Conservation (phyloP, 2,329 filamentous ascomycete species). For the Microdochium trichocladiopsis region DNA sequence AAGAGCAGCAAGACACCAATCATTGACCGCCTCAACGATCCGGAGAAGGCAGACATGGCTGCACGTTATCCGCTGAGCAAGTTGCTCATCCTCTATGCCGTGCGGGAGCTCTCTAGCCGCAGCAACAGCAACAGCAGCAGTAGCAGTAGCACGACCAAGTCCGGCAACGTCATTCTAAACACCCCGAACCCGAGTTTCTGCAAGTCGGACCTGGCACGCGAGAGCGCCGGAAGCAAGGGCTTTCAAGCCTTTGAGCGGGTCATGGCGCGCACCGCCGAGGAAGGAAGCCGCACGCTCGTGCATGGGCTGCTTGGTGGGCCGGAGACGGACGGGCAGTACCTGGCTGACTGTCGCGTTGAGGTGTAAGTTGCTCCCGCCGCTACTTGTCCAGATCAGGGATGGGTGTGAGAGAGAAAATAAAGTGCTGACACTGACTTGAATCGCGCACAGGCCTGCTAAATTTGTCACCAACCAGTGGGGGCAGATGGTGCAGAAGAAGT, state of each 20-base stretch:
- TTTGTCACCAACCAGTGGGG: slow-evolving; percentile 24
- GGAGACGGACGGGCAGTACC: slow-evolving; percentile 24
- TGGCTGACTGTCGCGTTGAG: slow-evolving; percentile 22
- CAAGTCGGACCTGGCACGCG: slow-evolving; percentile 21
- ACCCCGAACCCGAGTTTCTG: slow-evolving; percentile 33
- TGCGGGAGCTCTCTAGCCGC: slow-evolving; percentile 19
- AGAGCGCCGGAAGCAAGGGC: slow-evolving; percentile 3
- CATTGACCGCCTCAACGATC: slow-evolving; percentile 21
- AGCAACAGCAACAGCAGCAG: slow-evolving; percentile 4
- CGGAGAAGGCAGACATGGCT: slow-evolving; percentile 15
- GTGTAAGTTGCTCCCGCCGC: slow-evolving; percentile 10
- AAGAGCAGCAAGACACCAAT: slow-evolving; percentile 8
- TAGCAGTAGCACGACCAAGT: background rate
- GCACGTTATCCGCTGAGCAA: slow-evolving; percentile 23
- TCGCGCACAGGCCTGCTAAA: slow-evolving; percentile 12
- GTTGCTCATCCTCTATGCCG: slow-evolving; percentile 19
- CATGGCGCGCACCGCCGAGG: slow-evolving; percentile 35
- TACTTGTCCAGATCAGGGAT: background rate
- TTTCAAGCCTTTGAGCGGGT: slow-evolving; percentile 11
- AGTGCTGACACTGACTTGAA: background rate
- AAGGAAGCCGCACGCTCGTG: slow-evolving; percentile 28
- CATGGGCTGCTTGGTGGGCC: slow-evolving; percentile 17
- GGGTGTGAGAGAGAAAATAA: too few relatives aligned
- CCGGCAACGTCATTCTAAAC: slow-evolving; percentile 26
- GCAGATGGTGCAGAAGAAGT: slow-evolving; percentile 15